Conservation (phyloP, 345 rosid species). For the Eucalyptus marginata region DNA sequence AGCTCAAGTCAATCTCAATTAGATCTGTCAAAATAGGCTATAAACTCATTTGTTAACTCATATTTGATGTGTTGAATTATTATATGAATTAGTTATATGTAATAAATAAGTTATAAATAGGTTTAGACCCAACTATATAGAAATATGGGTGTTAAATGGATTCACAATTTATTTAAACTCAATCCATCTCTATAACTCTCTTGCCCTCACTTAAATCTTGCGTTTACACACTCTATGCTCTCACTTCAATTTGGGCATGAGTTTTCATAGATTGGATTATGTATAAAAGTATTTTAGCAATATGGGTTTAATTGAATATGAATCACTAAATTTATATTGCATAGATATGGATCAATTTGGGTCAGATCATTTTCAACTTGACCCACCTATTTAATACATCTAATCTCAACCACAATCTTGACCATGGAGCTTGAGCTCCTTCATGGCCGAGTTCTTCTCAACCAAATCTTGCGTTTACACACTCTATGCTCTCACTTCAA, state of each 20-base stretch:
- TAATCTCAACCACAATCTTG: not conserved
- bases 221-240: not conserved
- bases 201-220: not conserved
- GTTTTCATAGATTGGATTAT: too few species aligned
- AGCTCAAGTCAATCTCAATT: not conserved
- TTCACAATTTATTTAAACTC: not conserved
- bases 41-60: too few species aligned
- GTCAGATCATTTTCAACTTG: accelerated
- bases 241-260: not conserved
- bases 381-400: not conserved
- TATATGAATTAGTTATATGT: not conserved
- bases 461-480: not conserved
- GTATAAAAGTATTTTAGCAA: not conserved
- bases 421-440: not conserved
- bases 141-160: not conserved
- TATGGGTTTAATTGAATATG: not conserved
- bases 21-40: not conserved
- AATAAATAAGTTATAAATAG: too few species aligned
- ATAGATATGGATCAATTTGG: not conserved
- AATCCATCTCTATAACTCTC: not conserved
- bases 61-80: too few species aligned
- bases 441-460: not conserved
- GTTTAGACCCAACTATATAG: not conserved
- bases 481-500: not conserved
- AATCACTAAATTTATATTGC: too few species aligned